A percentile compares a stretch with the other conserved stretches of the same genome.
These are phyloP conservation scores for Globisporangium emineosum DNA, from an alignment of 352 stramenopile species.

Conservation along the genomic window DNA sequence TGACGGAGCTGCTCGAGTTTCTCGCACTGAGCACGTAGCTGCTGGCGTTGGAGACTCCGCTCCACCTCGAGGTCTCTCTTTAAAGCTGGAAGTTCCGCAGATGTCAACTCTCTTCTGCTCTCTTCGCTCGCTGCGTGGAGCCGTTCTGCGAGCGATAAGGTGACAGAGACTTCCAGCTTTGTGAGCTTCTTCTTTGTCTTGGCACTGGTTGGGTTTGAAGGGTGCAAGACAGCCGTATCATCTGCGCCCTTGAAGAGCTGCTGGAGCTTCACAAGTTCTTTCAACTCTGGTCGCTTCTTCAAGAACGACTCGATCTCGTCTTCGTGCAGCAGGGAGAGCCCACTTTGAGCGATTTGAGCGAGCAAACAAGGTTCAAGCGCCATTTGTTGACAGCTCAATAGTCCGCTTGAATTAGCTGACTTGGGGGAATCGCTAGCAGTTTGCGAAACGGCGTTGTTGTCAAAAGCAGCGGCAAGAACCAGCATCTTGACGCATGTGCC, in stretches of 20 bases:
- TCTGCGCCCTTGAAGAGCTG: background rate
- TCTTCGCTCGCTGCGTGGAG: constrained; percentile 13
- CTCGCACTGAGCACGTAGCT: constrained; percentile 21
- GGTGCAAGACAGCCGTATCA: background rate
- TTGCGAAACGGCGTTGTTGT: background rate
- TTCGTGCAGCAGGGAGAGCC: background rate
- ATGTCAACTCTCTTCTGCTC: background rate
- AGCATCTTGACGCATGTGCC: constrained; percentile 11
- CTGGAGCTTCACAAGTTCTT: background rate
- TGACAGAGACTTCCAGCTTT: background rate
- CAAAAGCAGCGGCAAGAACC: background rate
- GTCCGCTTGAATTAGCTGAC: too few species aligned
- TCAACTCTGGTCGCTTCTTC: background rate
- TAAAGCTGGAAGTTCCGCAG: background rate
- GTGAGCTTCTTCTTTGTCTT: background rate
- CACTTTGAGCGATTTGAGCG: constrained; percentile 8
- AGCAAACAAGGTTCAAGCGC: background rate
- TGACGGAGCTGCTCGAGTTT: constrained; percentile 30
- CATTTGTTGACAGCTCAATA: background rate
- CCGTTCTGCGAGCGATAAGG: constrained; percentile 9
- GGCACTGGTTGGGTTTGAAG: background rate
- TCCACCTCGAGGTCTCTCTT: constrained; percentile 12
- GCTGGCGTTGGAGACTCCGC: constrained; percentile 22
- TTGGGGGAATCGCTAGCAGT: background rate
- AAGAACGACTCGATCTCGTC: background rate